Percentiles rank a stretch among this genome's conserved stretches.
phyloP scores from a whole-genome alignment of 352 stramenopile species.

The Phytopythium vexans region DNA sequence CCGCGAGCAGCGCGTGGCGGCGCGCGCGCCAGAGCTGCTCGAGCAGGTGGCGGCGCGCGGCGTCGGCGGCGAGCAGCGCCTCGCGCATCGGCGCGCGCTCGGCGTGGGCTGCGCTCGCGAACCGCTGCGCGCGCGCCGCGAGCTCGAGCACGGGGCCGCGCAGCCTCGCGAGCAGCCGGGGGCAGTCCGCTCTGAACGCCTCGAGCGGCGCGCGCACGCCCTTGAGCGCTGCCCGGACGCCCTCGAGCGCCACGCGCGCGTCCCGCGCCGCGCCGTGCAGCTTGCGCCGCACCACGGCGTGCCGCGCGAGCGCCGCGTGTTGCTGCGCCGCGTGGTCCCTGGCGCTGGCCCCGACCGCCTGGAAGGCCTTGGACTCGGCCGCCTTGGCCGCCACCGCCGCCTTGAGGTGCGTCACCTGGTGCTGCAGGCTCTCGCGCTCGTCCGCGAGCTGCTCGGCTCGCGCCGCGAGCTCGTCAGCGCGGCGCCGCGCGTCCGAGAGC shows the following conservation, averaged over 20 bases:
- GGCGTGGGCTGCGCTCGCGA: constrained; percentile 38
- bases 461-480: constrained; percentile 45
- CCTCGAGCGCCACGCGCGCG: constrained; percentile 32
- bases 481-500: constrained; percentile 40
- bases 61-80: constrained; percentile 35
- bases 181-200: constrained; percentile 49
- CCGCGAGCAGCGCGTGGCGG: constrained; percentile 56
- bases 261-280: constrained; percentile 42
- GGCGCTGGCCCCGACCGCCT: constrained; percentile 60
- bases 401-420: constrained; percentile 71
- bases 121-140: constrained; percentile 39
- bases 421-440: constrained; percentile 61
- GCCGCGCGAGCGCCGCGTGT: constrained; percentile 45
- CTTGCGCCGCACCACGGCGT: constrained; percentile 49
- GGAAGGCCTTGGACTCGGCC: constrained; percentile 68
- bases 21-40: constrained; percentile 64
- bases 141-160: constrained; percentile 50
- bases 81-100: constrained; percentile 53
- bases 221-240: constrained; percentile 34
- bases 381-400: constrained; percentile 63
- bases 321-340: constrained; percentile 62
- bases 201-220: constrained; percentile 44
- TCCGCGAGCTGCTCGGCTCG: constrained; percentile 37
- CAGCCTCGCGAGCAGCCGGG: constrained; percentile 42
- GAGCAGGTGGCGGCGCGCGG: constrained; percentile 57